Evolutionary conservation across 2,329 filamentous ascomycete genomes (phyloP), one percentile per base, ranked within the genome.

Genomic region (Xylariaceae sp.): DNA sequence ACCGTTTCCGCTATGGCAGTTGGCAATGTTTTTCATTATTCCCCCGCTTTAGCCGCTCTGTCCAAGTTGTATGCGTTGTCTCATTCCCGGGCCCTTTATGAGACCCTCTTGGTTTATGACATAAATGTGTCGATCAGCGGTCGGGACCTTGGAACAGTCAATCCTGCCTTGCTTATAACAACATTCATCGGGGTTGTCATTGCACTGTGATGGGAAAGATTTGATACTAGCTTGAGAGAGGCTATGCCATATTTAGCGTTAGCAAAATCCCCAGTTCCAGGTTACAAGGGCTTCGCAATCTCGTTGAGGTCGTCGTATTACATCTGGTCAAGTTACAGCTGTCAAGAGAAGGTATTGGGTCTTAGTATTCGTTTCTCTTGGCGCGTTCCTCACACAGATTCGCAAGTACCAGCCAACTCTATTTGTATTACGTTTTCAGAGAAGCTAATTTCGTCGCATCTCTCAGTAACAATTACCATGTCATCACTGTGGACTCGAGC

Each of bases 301-400:
- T 51, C 51, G 2, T 54, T 51, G 17, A 42, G 38, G 6, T 54
- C 51, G 12, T 49, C 51, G 7, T 54, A 54, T 20, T 39, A 51
- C 2, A 22, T 51, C 8, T 41, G 44, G 32, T 45, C 45, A n/a
- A 40, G 44, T 10, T 49, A 33, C 22, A 44, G 51, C 45, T n/a
- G 35, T 21, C n/a, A 49, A 37, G 16, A 38, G 48, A 39, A 38
- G 40, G 1, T 48, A 54, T 17, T 45, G 44, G 40, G 41, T 54
- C 23, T 29, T 54, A 3, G 19, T 43, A 3, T 12, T 42, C 11
- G 32, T 50, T 10, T 50, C 41, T 20, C 48, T 35, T 6, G 50
- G 50, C 2, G 45, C 48, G 5, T 48, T 53, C 23, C 36, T 50
- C 4, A 35, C 43, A 5, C 42, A 53, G 23, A 48, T 53, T 22